Evolutionary conservation across 2,329 filamentous ascomycete genomes (phyloP).

Genomic region (Cyphellophora europaea): DNA sequence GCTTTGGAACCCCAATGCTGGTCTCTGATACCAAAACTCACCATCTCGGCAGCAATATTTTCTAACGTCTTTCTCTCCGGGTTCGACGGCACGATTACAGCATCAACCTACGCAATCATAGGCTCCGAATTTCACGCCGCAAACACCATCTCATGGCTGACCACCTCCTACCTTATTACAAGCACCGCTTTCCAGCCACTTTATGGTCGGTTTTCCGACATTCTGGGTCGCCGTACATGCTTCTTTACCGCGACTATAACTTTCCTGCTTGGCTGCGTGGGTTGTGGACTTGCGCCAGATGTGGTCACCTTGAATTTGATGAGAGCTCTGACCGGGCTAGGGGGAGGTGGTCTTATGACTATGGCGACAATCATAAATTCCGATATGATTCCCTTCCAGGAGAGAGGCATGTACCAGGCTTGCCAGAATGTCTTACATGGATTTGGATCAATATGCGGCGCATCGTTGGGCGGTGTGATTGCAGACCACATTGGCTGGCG

Average conservation of each 20-base stretch:
- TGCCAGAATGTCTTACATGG: too few relatives aligned
- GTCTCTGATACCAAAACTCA: constrained; percentile 4
- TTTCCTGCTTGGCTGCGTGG: constrained; percentile 47
- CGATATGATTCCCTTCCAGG: too few relatives aligned
- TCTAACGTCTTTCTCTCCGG: constrained; percentile 56
- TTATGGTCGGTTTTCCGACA: constrained; percentile 53
- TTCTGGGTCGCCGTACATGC: constrained; percentile 54
- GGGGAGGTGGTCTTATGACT: constrained; percentile 51
- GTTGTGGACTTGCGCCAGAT: constrained; percentile 49
- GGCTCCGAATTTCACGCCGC: constrained; percentile 40
- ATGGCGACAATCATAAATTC: constrained; percentile 54
- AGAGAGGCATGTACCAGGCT: too few relatives aligned
- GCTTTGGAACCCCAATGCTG: constrained; percentile 4
- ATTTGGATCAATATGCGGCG: too few relatives aligned
- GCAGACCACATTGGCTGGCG: too few relatives aligned
- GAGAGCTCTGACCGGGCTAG: constrained; percentile 51
- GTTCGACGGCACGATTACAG: constrained; percentile 36
- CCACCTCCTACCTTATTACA: constrained; percentile 57
- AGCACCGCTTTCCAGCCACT: constrained; percentile 58
- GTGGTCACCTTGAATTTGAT: constrained; percentile 53
- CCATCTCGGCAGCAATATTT: constrained; percentile 44
- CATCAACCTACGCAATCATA: constrained; percentile 32
- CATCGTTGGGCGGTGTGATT: too few relatives aligned
- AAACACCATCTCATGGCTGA: constrained; percentile 39
- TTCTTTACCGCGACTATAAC: constrained; percentile 45